These are phyloP conservation scores for Hypsizygus marmoreus DNA, from an alignment of 768 basidiomycete species.

Conservation along the genomic window DNA sequence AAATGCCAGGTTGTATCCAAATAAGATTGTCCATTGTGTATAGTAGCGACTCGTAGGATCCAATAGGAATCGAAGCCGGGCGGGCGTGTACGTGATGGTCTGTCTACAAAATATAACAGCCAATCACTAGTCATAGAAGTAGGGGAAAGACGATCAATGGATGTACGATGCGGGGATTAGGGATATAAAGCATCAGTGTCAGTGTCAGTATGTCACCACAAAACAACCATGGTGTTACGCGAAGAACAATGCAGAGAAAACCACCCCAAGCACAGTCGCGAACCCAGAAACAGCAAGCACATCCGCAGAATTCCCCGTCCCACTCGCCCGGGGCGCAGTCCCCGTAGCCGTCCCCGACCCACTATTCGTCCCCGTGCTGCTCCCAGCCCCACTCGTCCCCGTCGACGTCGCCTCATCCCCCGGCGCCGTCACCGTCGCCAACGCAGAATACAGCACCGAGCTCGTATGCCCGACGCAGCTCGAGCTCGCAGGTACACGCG, in stretches of 20 bases:
- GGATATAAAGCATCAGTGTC: too few species aligned
- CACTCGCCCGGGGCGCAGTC: constrained; percentile 11
- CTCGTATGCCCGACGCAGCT: constrained; percentile 30
- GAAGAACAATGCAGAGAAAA: constrained; percentile 25
- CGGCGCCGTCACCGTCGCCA: constrained; percentile 15
- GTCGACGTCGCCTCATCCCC: constrained; percentile 12
- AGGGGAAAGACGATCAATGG: too few species aligned
- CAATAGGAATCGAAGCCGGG: too few species aligned
- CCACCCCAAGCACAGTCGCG: constrained; percentile 19
- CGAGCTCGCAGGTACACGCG: constrained; percentile 40
- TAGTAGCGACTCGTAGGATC: too few species aligned
- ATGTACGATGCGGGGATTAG: too few species aligned
- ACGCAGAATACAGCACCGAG: constrained; percentile 16
- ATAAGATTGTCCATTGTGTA: too few species aligned
- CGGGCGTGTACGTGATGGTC: too few species aligned
- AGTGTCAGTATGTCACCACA: background rate
- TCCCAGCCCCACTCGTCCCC: background rate
- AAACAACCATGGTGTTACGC: constrained; percentile 15
- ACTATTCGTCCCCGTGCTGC: constrained; percentile 9
- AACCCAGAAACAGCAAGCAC: constrained; percentile 16
- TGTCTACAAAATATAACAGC: too few species aligned
- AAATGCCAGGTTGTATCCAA: too few species aligned
- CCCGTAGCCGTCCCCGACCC: constrained; percentile 15
- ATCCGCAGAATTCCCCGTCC: constrained; percentile 12
- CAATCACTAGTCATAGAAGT: too few species aligned